Conservation (phyloP, 176 grass and related monocot species). For the Juncus inflexus region DNA sequence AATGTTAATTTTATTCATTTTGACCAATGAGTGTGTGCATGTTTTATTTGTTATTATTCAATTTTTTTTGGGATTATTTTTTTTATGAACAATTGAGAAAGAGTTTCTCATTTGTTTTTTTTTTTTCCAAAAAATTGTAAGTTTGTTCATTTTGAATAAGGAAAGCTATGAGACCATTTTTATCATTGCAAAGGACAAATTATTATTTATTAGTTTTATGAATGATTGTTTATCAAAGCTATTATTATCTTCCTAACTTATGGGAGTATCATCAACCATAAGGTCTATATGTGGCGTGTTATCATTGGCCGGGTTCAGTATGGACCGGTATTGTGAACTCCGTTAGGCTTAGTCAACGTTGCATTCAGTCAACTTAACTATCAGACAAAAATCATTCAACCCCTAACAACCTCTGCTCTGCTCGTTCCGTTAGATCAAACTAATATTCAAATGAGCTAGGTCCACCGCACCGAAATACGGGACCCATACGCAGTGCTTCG, state of each 20-base stretch:
- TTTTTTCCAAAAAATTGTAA: no score
- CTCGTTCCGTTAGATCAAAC: background rate
- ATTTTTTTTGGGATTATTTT: constrained; percentile 3
- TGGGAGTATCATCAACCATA: no score
- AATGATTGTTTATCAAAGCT: no score
- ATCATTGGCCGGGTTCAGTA: no score
- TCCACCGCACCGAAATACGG: background rate
- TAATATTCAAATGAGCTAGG: constrained; percentile 2
- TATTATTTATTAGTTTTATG: no score
- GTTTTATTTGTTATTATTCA: constrained; percentile 3
- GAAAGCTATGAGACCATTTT: no score
- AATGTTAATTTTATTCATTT: background rate
- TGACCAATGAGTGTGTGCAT: background rate
- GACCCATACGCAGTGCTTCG: background rate
- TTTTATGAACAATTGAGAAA: background rate
- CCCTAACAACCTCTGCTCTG: background rate
- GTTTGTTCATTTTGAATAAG: no score
- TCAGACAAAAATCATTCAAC: background rate
- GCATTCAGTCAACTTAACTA: background rate
- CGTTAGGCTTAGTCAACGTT: background rate
- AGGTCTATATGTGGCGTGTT: no score
- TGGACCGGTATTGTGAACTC: background rate
- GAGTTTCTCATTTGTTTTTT: no score
- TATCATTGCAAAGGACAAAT: no score
- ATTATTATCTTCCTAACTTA: no score